Base-by-base conservation (phyloP, 805 yeast species). In the Saturnispora mendoncae region DNA sequence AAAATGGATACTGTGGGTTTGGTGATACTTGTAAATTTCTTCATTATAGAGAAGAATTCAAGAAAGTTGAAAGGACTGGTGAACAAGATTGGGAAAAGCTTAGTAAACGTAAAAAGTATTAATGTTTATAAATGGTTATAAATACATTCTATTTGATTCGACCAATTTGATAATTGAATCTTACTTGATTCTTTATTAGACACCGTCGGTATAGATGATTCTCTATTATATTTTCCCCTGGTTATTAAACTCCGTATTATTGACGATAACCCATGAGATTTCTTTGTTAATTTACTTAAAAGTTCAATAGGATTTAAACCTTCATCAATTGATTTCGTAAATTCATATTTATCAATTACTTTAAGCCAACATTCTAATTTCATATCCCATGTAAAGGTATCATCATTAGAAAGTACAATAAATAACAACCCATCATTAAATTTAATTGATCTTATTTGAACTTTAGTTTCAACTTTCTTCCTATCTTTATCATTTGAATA, bases 1-100 rank as follows among this genome's bases (percentile, higher is more conserved):
- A 81, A 50, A 88, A 94, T 0, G 99, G 98, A 0, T 88, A 78
- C 56, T 92, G 98, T 68, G 97, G 97, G 5, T 92, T 81, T 57
- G 99, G 99, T 7, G 98, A 92, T 52, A 81, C 92, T 27, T 92
- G 99, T 65, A 92, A 92, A 63, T 92, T 92, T 58, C 58, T 90
- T 27, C 99, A 92, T 57, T 75, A 84, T 13, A 65, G 99, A 60
- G 97, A 85, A 51, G 95, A 85, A 54, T 82, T 79, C 62, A 76
- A 80, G 6, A 53, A 51, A 37, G 17, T 23, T 10, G 40, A 46
- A 25, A 57, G 70, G 21, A 68, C 68, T 44, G 46, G 47, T 20
- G 35, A 24, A 6, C 44, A 45, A 19, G 94, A 84, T 34, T 84
- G 95, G 95, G 81, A 80, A 48, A 57, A 52, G 21, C 69, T 64